These are phyloP conservation scores for Tetrapisispora iriomotensis DNA, from an alignment of 805 yeast genomes.

Conservation along the genomic window DNA sequence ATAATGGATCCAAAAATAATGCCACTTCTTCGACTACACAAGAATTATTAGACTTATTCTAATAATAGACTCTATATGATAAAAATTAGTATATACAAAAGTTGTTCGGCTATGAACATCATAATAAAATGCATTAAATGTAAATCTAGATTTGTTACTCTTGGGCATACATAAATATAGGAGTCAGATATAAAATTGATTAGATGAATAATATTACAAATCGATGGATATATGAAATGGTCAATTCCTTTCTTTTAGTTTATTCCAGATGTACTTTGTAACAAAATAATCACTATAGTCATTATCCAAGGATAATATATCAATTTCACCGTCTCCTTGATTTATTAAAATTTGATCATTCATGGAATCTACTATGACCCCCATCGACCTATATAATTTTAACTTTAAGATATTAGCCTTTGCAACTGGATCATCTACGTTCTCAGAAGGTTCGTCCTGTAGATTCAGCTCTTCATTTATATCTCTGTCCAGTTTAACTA, in stretches of 20 bases:
- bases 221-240: no score
- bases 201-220: background rate
- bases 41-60: conserved; percentile 25
- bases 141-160: no score
- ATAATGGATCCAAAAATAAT: background rate
- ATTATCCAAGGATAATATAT: conserved; percentile 41
- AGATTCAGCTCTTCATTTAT: background rate
- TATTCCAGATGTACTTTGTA: conserved; percentile 71
- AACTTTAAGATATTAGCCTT: conserved; percentile 37
- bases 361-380: conserved; percentile 39
- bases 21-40: conserved; percentile 15
- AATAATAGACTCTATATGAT: conserved; percentile 3
- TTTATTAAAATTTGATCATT: conserved; percentile 39
- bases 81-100: no score
- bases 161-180: no score
- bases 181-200: no score
- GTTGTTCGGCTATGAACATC: no score
- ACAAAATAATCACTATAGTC: conserved; percentile 58
- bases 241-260: background rate
- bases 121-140: no score
- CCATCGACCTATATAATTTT: conserved; percentile 51
- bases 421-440: conserved; percentile 12
- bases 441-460: background rate
- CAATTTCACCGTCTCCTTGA: conserved; percentile 37
- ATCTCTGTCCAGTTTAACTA: conserved; percentile 7